Evolutionary conservation across 192 early-diverging fungal species (phyloP).

Genomic region (Coemansia sp.): DNA sequence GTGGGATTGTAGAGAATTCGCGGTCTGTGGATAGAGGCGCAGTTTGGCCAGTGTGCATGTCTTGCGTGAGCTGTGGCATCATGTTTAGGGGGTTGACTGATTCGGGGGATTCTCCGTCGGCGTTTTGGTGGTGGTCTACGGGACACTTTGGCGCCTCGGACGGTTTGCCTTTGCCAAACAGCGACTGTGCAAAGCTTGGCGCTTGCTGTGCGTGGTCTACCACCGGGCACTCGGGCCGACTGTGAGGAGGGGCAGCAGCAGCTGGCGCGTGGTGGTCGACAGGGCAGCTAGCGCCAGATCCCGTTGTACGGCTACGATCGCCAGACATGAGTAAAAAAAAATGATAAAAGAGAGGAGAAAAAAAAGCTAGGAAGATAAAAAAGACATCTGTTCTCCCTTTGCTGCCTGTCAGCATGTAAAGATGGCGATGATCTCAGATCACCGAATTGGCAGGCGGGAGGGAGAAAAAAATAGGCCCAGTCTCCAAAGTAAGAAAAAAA

Average conservation of each 20-base stretch:
- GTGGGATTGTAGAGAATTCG: constrained; percentile 74
- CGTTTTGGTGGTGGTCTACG: too few relatives aligned
- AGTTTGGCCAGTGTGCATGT: constrained; percentile 66
- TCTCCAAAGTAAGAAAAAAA: too few relatives aligned
- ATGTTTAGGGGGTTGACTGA: constrained; percentile 86
- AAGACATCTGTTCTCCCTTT: too few relatives aligned
- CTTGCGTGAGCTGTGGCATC: constrained; percentile 83
- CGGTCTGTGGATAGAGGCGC: constrained; percentile 78
- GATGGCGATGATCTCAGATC: too few relatives aligned
- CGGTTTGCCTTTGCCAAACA: constrained; percentile 17
- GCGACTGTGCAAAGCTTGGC: constrained; percentile 31
- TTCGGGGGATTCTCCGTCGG: too few relatives aligned
- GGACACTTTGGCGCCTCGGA: constrained; percentile 8
- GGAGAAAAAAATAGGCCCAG: too few relatives aligned
- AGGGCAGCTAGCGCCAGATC: constrained; percentile 6
- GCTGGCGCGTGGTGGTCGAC: constrained; percentile 20
- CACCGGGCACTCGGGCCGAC: constrained; percentile 23
- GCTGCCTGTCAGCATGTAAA: too few relatives aligned
- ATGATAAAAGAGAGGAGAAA: too few relatives aligned
- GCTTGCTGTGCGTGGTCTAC: constrained; percentile 22
- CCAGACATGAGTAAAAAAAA: background rate
- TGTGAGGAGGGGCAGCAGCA: background rate
- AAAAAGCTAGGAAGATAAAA: too few relatives aligned
- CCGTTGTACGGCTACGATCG: background rate
- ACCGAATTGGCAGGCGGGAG: too few relatives aligned